Evolutionary conservation across 192 early-diverging fungal species (phyloP), one percentile per base, ranked within the genome.

Genomic region (Phycomyces blakesleeanus): DNA sequence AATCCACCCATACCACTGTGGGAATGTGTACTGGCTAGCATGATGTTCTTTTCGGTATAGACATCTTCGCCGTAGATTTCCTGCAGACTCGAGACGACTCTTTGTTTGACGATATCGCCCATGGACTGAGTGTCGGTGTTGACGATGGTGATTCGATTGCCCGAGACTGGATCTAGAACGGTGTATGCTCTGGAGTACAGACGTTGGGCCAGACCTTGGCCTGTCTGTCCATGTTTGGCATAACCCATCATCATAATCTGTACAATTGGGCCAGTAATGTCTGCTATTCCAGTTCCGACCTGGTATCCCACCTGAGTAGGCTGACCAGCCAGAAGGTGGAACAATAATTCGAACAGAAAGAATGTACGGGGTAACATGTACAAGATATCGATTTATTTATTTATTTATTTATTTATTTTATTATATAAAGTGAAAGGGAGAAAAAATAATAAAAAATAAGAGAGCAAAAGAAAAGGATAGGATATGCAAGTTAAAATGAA

Each of bases 241-340:
- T 74, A 74, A 20, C 72, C 72, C 72, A 74, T 74, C 50, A 74
- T 42, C 56, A 59, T 68, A 3, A 74, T 40, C 58, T 68, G 59
- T 1, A 59, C 57, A 27, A 49, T 51, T 1, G 62, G 61, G 2
- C 72, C 72, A 20, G 72, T 74, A 47, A 74, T 64, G 21, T 74
- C 72, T 0, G 50, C 60, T 26, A 69, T 74, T 18, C 72, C 63
- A 40, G 63, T 66, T n/a, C 69, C 69, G 12, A 71, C 12, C 37
- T 40, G 26, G 15, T 50, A 57, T 22, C 12, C 55, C 14, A 44
- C 44, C 18, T 47, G 44, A n/a, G 44, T n/a, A 47, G 44, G 18
- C 11, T 47, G 15, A 3, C 15, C 44, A n/a, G 44, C 44, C 18
- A 47, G 3, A 3, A 18, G 24, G 50, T 20, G 16, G 57, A 55